phyloP scores from a whole-genome alignment of 768 basidiomycete species.

The Mycena indigotica region DNA sequence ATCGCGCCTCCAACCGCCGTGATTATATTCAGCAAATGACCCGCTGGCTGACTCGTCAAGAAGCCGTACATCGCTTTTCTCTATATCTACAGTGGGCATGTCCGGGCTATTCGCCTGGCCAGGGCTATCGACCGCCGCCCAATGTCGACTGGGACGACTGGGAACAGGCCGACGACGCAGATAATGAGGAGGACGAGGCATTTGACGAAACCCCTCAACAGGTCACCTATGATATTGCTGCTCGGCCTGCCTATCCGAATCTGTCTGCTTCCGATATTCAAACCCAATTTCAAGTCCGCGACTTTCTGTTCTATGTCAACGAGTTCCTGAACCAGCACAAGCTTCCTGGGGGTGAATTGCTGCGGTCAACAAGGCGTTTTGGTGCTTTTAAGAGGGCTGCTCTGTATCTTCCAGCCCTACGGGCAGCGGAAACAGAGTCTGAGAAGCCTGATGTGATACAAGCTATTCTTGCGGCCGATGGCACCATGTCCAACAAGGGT shows the following conservation, averaged over 20 bases:
- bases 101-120: neutral
- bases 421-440: neutral
- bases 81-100: neutral
- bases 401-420: neutral
- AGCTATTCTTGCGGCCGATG: neutral
- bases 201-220: neutral
- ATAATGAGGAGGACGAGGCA: neutral
- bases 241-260: neutral
- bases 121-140: neutral
- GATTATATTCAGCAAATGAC: conserved; percentile 38
- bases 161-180: neutral
- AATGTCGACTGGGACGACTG: neutral
- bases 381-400: neutral
- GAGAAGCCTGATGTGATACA: neutral
- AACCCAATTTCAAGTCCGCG: neutral
- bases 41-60: conserved; percentile 32
- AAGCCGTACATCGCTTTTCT: conserved; percentile 14
- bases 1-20: conserved; percentile 24
- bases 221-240: neutral
- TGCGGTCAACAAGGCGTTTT: neutral
- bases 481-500: neutral
- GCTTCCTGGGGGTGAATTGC: neutral
- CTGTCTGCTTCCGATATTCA: neutral
- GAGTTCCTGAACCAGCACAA: neutral
- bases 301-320: neutral